phyloP scores from a whole-genome alignment of 306 rosid species.

The Citrullus mucosospermus region DNA sequence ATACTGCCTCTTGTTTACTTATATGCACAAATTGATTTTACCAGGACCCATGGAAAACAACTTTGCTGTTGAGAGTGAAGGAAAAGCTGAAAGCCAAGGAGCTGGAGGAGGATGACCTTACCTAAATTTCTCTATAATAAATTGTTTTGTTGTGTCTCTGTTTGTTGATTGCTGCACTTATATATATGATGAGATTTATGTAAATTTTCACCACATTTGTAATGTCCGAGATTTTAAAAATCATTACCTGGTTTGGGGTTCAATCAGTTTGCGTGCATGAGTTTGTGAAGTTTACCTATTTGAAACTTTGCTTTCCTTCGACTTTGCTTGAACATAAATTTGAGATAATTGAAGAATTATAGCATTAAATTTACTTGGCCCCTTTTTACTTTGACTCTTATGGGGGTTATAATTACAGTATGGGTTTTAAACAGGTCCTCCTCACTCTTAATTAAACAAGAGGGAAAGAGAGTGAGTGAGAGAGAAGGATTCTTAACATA shows the following conservation, averaged over 20 bases:
- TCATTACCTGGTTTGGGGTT: conserved; percentile 2
- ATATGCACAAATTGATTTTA: conserved; percentile 5
- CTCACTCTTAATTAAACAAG: neutral
- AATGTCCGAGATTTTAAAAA: neutral
- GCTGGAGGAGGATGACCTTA: conserved; percentile 93
- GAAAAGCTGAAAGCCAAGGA: conserved; percentile 94
- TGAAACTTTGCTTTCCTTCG: neutral
- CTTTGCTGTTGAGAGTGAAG: conserved; percentile 90
- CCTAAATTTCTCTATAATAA: conserved; percentile 21
- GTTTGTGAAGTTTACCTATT: neutral
- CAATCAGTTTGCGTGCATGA: neutral
- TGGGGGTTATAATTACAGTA: neutral
- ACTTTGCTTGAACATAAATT: neutral
- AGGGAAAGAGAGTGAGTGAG: no score
- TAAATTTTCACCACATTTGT: conserved; percentile 6
- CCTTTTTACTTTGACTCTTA: neutral
- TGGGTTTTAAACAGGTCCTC: neutral
- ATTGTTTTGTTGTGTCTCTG: neutral
- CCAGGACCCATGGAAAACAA: conserved; percentile 94
- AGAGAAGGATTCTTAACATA: no score
- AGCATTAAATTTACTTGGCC: neutral
- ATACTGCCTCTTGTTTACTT: neutral
- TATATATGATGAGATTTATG: neutral
- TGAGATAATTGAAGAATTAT: neutral
- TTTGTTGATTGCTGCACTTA: neutral